Percentiles rank a stretch among this genome's conserved stretches.
phyloP scores from a whole-genome alignment of 1,284 basidiomycete species.

The Anthracocystis panici-leucophaei region DNA sequence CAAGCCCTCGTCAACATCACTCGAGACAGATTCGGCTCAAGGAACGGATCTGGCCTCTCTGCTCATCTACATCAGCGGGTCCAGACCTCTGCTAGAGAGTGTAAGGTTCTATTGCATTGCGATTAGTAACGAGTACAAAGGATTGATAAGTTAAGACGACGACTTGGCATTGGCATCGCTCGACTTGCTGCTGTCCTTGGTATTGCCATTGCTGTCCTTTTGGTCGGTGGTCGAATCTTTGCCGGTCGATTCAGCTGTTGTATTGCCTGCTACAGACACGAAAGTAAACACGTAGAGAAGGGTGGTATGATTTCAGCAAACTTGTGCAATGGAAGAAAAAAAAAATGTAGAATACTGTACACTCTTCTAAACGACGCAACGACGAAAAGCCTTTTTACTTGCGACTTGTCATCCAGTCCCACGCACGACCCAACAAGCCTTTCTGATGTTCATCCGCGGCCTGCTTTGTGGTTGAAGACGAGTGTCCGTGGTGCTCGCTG shows the following conservation, averaged over 20 bases:
- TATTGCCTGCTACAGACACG: slow-evolving; percentile 1
- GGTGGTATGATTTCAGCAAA: slow-evolving; percentile 41
- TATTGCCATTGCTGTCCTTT: slow-evolving; percentile 1
- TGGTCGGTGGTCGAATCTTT: slow-evolving; percentile 10
- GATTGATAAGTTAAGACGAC: neutral
- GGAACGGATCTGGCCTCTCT: too few relatives aligned
- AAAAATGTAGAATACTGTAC: too few relatives aligned
- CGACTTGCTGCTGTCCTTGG: slow-evolving; percentile 3
- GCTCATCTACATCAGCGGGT: too few relatives aligned
- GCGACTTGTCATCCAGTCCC: slow-evolving; percentile 42
- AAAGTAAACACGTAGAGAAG: slow-evolving; percentile 1
- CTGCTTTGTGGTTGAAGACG: neutral
- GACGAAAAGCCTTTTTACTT: slow-evolving; percentile 9
- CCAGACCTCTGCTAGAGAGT: neutral
- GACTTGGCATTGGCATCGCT: slow-evolving; percentile 18
- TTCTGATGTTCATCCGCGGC: slow-evolving; percentile 9
- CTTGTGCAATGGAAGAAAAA: too few relatives aligned
- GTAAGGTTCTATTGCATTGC: slow-evolving; percentile 21
- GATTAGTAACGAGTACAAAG: neutral
- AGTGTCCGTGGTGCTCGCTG: neutral
- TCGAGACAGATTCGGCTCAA: too few relatives aligned
- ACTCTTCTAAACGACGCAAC: slow-evolving; percentile 1
- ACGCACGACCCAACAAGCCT: slow-evolving; percentile 33
- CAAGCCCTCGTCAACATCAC: too few relatives aligned
- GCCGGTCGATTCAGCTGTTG: slow-evolving; percentile 5